Evolutionary conservation across 2,329 filamentous ascomycete genomes (phyloP).

Genomic region (Hypoxylon sp.): DNA sequence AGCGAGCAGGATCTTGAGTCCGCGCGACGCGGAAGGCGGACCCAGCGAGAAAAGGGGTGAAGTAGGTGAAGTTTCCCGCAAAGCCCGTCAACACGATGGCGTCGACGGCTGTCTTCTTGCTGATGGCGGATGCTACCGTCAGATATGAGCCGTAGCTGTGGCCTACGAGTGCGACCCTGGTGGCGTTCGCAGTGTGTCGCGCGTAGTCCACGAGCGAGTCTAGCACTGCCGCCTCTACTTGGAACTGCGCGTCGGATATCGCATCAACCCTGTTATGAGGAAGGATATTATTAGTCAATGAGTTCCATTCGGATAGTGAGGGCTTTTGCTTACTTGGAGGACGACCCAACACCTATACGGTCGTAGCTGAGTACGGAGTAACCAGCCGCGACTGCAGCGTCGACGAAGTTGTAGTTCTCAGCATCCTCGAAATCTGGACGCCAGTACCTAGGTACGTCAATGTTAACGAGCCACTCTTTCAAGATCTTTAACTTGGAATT

Average conservation of each 20-base stretch:
- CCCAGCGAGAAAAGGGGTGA: slow-evolving; percentile 48
- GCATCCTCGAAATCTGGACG: slow-evolving; percentile 43
- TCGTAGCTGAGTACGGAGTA: slow-evolving; percentile 52
- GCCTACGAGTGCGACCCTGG: slow-evolving; percentile 48
- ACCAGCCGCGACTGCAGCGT: slow-evolving; percentile 47
- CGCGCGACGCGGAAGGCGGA: slow-evolving; percentile 48
- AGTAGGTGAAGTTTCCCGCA: slow-evolving; percentile 47
- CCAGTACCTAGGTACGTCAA: slow-evolving; percentile 44
- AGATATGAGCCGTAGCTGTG: slow-evolving; percentile 52
- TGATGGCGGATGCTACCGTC: slow-evolving; percentile 43
- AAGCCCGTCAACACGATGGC: slow-evolving; percentile 48
- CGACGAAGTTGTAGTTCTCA: slow-evolving; percentile 46
- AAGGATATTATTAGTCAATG: neutral
- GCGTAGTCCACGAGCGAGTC: slow-evolving; percentile 47
- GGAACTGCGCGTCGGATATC: slow-evolving; percentile 49
- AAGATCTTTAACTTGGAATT: neutral
- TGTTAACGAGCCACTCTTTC: slow-evolving; percentile 3
- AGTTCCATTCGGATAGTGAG: neutral
- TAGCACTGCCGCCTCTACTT: slow-evolving; percentile 50
- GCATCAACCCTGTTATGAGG: slow-evolving; percentile 40
- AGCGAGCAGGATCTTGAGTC: slow-evolving; percentile 44
- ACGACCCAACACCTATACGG: slow-evolving; percentile 51
- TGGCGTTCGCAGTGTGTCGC: slow-evolving; percentile 40
- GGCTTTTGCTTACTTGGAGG: slow-evolving; percentile 46
- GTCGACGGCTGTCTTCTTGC: slow-evolving; percentile 41